These are phyloP conservation scores for Neoarthrinium moseri DNA, from an alignment of 2,329 filamentous ascomycete species.

Conservation along the genomic window DNA sequence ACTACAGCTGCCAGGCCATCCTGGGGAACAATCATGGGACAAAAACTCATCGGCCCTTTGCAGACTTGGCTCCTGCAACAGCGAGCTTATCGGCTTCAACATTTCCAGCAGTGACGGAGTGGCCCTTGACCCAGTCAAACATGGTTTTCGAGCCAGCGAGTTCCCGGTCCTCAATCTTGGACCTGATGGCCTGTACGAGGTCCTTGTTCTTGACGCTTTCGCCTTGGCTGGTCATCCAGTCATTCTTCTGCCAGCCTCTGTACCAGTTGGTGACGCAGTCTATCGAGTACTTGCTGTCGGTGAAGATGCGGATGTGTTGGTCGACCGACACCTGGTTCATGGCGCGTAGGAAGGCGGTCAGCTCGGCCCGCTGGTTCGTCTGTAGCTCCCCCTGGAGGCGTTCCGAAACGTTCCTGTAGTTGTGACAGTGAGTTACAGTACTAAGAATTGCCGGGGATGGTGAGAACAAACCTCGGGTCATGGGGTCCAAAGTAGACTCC, in stretches of 20 bases:
- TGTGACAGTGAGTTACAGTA: background rate
- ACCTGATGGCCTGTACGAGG: conserved; percentile 70
- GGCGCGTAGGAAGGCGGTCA: conserved; percentile 83
- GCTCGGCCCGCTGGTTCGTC: conserved; percentile 95
- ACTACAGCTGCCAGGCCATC: too few species aligned
- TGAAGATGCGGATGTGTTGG: conserved; percentile 72
- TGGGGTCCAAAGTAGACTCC: conserved; percentile 62
- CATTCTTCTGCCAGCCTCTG: conserved; percentile 69
- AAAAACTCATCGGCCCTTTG: too few species aligned
- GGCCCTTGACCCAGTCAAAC: conserved; percentile 91
- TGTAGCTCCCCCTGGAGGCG: conserved; percentile 71
- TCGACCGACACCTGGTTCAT: conserved; percentile 71
- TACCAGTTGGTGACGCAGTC: conserved; percentile 88
- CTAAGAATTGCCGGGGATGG: background rate
- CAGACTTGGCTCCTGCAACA: conserved; percentile 56
- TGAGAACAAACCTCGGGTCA: conserved; percentile 48
- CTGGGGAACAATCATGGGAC: too few species aligned
- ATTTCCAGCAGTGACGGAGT: conserved; percentile 72
- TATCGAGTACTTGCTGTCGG: conserved; percentile 90
- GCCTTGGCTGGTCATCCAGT: conserved; percentile 72
- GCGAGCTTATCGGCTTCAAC: conserved; percentile 77
- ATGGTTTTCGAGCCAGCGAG: conserved; percentile 59
- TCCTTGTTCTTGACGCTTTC: conserved; percentile 85
- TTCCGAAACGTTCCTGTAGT: conserved; percentile 65
- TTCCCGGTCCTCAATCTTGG: conserved; percentile 68